Evolutionary conservation across 306 rosid species (phyloP), one percentile per base, ranked within the genome.

Genomic region (Cyamopsis tetragonoloba): DNA sequence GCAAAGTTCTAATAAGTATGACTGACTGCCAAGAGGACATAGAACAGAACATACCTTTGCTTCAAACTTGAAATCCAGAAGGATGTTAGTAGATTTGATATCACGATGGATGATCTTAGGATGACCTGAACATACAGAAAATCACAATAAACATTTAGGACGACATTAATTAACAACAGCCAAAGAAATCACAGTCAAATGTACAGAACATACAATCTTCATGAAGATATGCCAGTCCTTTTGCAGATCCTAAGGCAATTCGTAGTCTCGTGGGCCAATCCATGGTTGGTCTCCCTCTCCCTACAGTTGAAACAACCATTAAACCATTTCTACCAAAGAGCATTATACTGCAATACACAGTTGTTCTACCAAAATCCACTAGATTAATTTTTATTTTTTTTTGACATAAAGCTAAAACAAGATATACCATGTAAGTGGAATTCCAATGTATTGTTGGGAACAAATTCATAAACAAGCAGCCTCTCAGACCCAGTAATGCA

Each of bases 81-180:
- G 97, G 58, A 93, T 93, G 64, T 90, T 93, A 14, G 99, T 81
- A 24, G 96, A 72, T 75, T 93, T 93, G 60, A 93, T 93, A 79
- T 93, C 99, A 19, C 99, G 97, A 54, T 93, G 99, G 68, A 93
- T 93, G 69, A 93, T 93, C 85, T 90, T 93, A 19, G 99, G 99
- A 75, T 93, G 95, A 77, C 99, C 99, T 93, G 81, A 42, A 79
- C 5, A 44, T 27, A 48, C 11, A 37, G 34, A 73, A 15, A 73
- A 62, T 18, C 7, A 61, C 8, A 38, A 43, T 34, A 32, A 72
- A 49, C 27, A 53, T 42, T 66, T 3, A 62, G 72, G 37, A 43
- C 23, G 12, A 42, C 46, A 56, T 11, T 66, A 39, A 13, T 4
- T 31, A 68, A 12, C 19, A 12, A 38, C 4, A 19, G 17, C 34